phyloP scores from a whole-genome alignment of 1,284 basidiomycete genomes.

The Dichomitus squalens region DNA sequence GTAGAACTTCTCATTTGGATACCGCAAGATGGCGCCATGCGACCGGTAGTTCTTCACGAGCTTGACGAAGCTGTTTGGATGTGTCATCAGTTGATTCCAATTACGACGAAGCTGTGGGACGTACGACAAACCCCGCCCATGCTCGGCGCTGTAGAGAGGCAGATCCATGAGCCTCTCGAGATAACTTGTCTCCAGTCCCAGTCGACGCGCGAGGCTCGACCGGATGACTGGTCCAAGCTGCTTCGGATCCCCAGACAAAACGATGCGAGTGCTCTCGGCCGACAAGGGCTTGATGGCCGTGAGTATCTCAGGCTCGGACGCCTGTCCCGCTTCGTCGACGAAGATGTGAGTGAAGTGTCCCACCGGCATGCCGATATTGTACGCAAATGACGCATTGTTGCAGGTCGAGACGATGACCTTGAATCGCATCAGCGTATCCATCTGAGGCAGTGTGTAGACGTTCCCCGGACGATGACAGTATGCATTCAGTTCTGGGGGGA shows the following conservation, averaged over 20 bases:
- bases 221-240: conserved; percentile 60
- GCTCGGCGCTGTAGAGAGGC: conserved; percentile 42
- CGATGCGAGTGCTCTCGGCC: conserved; percentile 42
- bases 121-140: conserved; percentile 39
- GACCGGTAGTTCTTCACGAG: conserved; percentile 61
- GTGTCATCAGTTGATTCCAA: background rate
- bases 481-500: conserved; percentile 44
- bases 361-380: conserved; percentile 54
- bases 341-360: conserved; percentile 68
- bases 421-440: conserved; percentile 46
- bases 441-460: conserved; percentile 49
- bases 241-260: conserved; percentile 60
- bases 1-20: conserved; percentile 62
- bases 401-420: conserved; percentile 64
- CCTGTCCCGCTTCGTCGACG: conserved; percentile 68
- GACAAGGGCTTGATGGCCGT: conserved; percentile 53
- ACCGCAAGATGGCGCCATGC: conserved; percentile 55
- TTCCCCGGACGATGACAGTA: conserved; percentile 45
- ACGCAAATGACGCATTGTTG: conserved; percentile 56
- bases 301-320: conserved; percentile 59
- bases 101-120: conserved; percentile 15
- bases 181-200: conserved; percentile 53
- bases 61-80: conserved; percentile 43
- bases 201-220: conserved; percentile 44
- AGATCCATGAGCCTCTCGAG: conserved; percentile 53